Evolutionary conservation across 257 asterid species (phyloP), one percentile per base, ranked within the genome.

Genomic region (Jaltomata sinuosa): DNA sequence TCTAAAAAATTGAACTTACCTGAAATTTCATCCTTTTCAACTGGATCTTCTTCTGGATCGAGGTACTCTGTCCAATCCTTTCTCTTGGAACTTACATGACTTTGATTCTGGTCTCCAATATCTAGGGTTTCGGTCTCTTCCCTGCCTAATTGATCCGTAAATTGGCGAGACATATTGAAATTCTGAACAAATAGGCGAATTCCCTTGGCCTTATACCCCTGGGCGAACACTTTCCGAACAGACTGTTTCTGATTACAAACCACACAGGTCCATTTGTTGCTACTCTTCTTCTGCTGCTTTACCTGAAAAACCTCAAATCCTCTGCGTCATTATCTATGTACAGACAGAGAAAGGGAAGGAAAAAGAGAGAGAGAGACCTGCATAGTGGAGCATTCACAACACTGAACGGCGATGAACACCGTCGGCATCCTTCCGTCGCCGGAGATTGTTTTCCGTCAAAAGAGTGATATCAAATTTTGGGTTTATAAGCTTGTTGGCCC

Each of bases 281-380:
- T 89, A 86, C 97, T 93, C 95, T 93, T 96, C 91, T 93, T 96
- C 94, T 88, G 90, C 93, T 96, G 98, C 97, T 94, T 94, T 91
- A 96, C 98, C 99, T 96, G 92, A 42, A 68, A 81, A 34, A 5
- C 22, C 34, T 12, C 54, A 45, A 76, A 21, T 40, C 59, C 29
- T 36, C 54, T 0, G 53, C n/a, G 29, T 71, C 11, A n/a, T 40
- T 71, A 27, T 45, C 38, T 25, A 15, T 72, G n/a, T 72, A 11
- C 8, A 11, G 3, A 27, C 11, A 29, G 57, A 81, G 42, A 38
- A 69, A 19, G 29, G 12, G 4, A 47, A 6, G 18, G 42, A 81
- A 29, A 57, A 69, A 19, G 29, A 5, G 27, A 29, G 57, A 5
- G 4, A 18, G 22, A 79, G 64, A 47, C 84, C 84, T 80, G 87